Conservation (phyloP, 2,329 filamentous ascomycete genomes). For the Ophiosphaerella korrae region DNA sequence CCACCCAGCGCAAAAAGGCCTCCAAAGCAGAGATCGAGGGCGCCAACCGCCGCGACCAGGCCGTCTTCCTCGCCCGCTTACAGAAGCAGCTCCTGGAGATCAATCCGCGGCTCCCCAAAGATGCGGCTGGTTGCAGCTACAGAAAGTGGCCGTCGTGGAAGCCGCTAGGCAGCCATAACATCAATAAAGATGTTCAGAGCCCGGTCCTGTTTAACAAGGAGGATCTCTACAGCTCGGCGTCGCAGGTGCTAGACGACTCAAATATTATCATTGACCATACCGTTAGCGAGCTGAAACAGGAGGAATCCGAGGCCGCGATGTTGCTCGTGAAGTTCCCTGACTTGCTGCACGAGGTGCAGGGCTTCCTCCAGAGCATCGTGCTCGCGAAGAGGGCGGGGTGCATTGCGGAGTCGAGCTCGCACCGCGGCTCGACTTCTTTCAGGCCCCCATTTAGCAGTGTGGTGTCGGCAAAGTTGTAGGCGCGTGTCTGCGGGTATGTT, state of each 20-base stretch:
- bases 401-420: background rate
- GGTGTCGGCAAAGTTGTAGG: background rate
- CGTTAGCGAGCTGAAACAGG: background rate
- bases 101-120: constrained; percentile 15
- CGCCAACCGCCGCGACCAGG: constrained; percentile 10
- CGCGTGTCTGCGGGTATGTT: too few species aligned
- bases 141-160: constrained; percentile 16
- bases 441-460: background rate
- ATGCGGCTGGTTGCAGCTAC: constrained; percentile 9
- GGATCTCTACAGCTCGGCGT: constrained; percentile 12
- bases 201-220: constrained; percentile 21
- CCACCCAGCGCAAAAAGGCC: background rate
- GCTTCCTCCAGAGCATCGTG: background rate
- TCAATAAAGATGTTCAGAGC: constrained; percentile 16
- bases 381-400: background rate
- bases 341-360: background rate
- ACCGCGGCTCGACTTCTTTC: background rate
- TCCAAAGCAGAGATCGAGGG: constrained; percentile 10
- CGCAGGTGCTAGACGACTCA: constrained; percentile 10
- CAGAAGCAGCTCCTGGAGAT: constrained; percentile 3
- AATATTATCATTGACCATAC: constrained; percentile 5
- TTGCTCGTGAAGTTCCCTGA: too few species aligned
- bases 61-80: background rate
- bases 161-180: constrained; percentile 27
- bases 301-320: too few species aligned